Percentiles rank a stretch among this genome's conserved stretches.
phyloP scores from a whole-genome alignment of 306 rosid genomes.

The Prunus dulcis region DNA sequence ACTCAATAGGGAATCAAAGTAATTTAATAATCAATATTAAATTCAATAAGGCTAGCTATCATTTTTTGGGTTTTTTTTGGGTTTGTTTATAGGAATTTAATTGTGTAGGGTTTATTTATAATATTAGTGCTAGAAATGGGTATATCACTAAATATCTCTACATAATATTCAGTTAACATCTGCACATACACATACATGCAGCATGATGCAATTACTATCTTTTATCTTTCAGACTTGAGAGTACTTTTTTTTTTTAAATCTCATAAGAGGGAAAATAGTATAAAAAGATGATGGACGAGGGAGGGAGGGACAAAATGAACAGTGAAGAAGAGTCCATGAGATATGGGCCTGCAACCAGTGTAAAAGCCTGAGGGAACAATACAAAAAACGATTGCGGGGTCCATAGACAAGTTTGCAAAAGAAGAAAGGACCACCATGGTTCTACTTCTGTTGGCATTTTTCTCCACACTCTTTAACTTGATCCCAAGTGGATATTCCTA shows the following conservation, averaged over 20 bases:
- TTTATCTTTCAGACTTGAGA: too few species aligned
- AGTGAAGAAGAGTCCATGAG: background rate
- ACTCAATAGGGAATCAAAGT: too few species aligned
- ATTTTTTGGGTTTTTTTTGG: too few species aligned
- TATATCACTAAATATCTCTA: too few species aligned
- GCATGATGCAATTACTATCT: background rate
- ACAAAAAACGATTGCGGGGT: constrained; percentile 24
- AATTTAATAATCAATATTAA: too few species aligned
- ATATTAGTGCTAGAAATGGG: too few species aligned
- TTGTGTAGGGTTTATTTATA: too few species aligned
- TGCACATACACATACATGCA: background rate
- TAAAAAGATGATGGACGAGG: background rate
- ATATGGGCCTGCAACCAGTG: constrained; percentile 18
- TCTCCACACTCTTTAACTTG: constrained; percentile 32
- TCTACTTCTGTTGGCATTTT: constrained; percentile 32
- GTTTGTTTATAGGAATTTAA: too few species aligned
- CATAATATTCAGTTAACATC: background rate
- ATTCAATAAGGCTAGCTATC: too few species aligned
- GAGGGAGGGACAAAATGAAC: background rate
- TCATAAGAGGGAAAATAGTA: background rate
- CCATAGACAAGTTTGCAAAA: constrained; percentile 27
- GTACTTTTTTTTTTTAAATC: too few species aligned
- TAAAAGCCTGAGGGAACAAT: constrained; percentile 15
- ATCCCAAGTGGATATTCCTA: constrained; percentile 57
- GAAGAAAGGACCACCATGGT: constrained; percentile 42